A percentile compares a stretch with the other conserved stretches of the same genome.
Evolutionary conservation across 164 flowering plant species (phyloP).

Genomic region (Liriodendron chinense): DNA sequence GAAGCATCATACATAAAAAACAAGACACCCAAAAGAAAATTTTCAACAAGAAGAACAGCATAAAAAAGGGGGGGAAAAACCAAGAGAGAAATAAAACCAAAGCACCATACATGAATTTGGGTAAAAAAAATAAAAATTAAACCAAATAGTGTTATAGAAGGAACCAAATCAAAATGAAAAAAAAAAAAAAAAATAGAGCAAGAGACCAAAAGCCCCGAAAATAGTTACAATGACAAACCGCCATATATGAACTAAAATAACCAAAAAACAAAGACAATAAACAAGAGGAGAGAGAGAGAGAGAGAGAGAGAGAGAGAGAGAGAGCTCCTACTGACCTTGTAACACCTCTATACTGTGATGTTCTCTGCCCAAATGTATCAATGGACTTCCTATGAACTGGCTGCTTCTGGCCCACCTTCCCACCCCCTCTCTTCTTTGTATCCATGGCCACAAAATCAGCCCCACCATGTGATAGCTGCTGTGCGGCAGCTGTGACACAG

Average conservation of each 20-base stretch:
- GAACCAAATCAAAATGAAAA: background rate
- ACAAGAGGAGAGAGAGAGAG: background rate
- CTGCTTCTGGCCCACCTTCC: conserved; percentile 51
- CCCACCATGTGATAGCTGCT: conserved; percentile 39
- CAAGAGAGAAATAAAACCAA: background rate
- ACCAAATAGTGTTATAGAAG: too few relatives aligned
- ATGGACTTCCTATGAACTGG: conserved; percentile 76
- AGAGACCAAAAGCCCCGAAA: background rate
- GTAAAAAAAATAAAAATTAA: background rate
- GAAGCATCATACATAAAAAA: background rate
- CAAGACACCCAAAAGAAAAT: background rate
- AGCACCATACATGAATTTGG: background rate
- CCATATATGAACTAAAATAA: background rate
- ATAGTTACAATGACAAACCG: background rate
- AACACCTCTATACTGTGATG: conserved; percentile 86
- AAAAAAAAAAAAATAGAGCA: background rate
- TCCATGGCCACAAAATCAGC: conserved; percentile 35
- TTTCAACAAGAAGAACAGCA: background rate
- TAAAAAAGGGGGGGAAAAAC: background rate
- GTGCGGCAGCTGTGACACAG: conserved; percentile 52
- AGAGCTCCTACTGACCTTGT: conserved; percentile 43
- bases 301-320: background rate
- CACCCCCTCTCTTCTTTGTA: conserved; percentile 59
- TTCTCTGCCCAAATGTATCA: conserved; percentile 86
- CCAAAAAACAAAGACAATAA: background rate